Conservation (phyloP, 768 basidiomycete species). For the Tubosaeta sp. region DNA sequence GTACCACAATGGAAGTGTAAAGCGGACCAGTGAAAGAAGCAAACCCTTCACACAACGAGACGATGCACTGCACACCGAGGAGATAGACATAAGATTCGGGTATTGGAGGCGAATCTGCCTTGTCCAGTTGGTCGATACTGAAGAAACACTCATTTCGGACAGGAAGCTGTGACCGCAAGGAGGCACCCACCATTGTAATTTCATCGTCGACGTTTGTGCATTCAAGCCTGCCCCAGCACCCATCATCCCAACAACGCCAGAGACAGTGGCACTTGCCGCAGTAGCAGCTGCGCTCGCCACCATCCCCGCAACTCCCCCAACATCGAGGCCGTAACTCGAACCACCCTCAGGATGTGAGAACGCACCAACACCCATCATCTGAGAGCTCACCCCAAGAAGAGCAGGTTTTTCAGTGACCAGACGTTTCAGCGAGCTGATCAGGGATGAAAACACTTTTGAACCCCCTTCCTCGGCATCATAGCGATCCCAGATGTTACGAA, state of each 20-base stretch:
- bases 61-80: constrained; percentile 82
- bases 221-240: constrained; percentile 67
- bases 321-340: constrained; percentile 52
- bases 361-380: constrained; percentile 80
- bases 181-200: constrained; percentile 75
- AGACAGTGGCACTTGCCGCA: constrained; percentile 78
- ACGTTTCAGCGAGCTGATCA: constrained; percentile 81
- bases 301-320: constrained; percentile 72
- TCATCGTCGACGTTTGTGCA: constrained; percentile 73
- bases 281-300: constrained; percentile 78
- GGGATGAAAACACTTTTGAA: constrained; percentile 68
- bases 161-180: background rate
- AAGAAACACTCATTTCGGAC: background rate
- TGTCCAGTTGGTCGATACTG: constrained; percentile 98
- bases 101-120: constrained; percentile 89
- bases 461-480: constrained; percentile 62
- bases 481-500: constrained; percentile 73
- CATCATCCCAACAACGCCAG: constrained; percentile 85
- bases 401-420: constrained; percentile 86
- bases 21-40: constrained; percentile 68
- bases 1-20: constrained; percentile 68
- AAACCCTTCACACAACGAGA: constrained; percentile 83
- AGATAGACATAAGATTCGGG: constrained; percentile 95
- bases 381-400: constrained; percentile 70
- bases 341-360: constrained; percentile 30